phyloP scores from a whole-genome alignment of 1,284 basidiomycete genomes.

The Trichosporon sp. region DNA sequence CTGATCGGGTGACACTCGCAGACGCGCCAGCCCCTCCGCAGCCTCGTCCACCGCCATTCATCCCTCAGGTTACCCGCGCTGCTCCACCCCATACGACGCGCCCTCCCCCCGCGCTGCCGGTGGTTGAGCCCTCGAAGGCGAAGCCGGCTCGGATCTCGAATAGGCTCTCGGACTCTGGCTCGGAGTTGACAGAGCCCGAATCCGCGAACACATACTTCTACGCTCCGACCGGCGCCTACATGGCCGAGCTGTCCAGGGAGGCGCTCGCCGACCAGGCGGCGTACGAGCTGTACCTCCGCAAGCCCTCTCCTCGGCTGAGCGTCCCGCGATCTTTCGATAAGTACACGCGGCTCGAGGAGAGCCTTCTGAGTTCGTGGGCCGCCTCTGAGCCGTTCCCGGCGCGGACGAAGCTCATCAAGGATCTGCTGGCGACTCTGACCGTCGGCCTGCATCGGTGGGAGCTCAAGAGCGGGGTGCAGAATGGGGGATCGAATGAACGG shows the following conservation, averaged over 20 bases:
- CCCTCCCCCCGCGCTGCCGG: neutral
- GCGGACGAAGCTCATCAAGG: neutral
- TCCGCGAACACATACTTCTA: neutral
- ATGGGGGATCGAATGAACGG: neutral
- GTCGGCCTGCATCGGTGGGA: neutral
- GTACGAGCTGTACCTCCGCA: neutral
- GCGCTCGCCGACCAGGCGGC: neutral
- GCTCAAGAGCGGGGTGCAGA: neutral
- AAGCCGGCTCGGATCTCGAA: neutral
- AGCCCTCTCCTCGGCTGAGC: neutral
- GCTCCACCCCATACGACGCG: neutral
- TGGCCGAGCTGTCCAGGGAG: neutral
- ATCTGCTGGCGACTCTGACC: neutral
- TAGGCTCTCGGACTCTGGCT: neutral
- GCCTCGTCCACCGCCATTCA: neutral
- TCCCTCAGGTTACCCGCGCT: neutral
- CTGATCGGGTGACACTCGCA: neutral
- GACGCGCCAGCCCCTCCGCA: neutral
- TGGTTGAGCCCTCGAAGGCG: neutral
- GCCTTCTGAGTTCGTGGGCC: conserved; percentile 7
- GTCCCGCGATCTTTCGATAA: neutral
- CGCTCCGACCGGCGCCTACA: neutral
- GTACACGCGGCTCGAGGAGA: neutral
- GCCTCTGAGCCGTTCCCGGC: neutral
- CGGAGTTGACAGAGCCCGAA: neutral